phyloP scores from a whole-genome alignment of 164 flowering plant genomes.

The Platanus orientalis region DNA sequence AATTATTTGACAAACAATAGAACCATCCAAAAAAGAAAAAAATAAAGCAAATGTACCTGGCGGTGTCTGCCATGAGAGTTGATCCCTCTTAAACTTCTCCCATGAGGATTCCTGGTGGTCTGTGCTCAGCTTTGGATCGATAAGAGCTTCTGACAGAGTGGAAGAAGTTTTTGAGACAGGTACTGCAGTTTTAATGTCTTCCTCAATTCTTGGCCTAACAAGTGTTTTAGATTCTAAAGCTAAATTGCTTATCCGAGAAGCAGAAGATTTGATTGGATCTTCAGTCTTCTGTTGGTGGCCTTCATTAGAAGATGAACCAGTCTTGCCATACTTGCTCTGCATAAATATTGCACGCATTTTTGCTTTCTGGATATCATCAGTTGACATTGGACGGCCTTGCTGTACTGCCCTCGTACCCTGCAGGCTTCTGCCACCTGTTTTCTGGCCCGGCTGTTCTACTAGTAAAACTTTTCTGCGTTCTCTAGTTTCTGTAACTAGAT shows the following conservation, averaged over 20 bases:
- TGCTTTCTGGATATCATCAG: slow-evolving; percentile 97
- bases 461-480: slow-evolving; percentile 80
- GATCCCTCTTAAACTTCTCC: slow-evolving; percentile 52
- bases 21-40: slow-evolving; percentile 12
- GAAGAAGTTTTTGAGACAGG: slow-evolving; percentile 16
- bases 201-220: slow-evolving; percentile 35
- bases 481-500: slow-evolving; percentile 54
- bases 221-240: slow-evolving; percentile 24
- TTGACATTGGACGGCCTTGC: slow-evolving; percentile 87
- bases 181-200: slow-evolving; percentile 27
- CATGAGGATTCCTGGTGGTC: slow-evolving; percentile 27
- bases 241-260: slow-evolving; percentile 18
- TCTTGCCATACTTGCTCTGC: slow-evolving; percentile 76
- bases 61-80: slow-evolving; percentile 73
- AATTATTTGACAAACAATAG: slow-evolving; percentile 9
- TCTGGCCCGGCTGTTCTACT: slow-evolving; percentile 88
- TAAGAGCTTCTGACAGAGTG: slow-evolving; percentile 18
- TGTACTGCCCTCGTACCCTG: slow-evolving; percentile 42
- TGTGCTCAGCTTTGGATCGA: slow-evolving; percentile 20
- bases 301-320: slow-evolving; percentile 27
- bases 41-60: slow-evolving; percentile 62
- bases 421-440: slow-evolving; percentile 36
- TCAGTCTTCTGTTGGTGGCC: slow-evolving; percentile 27
- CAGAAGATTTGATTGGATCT: slow-evolving; percentile 21
- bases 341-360: slow-evolving; percentile 81